phyloP scores from a whole-genome alignment of 1,284 basidiomycete species.

The Pascua guehoae region DNA sequence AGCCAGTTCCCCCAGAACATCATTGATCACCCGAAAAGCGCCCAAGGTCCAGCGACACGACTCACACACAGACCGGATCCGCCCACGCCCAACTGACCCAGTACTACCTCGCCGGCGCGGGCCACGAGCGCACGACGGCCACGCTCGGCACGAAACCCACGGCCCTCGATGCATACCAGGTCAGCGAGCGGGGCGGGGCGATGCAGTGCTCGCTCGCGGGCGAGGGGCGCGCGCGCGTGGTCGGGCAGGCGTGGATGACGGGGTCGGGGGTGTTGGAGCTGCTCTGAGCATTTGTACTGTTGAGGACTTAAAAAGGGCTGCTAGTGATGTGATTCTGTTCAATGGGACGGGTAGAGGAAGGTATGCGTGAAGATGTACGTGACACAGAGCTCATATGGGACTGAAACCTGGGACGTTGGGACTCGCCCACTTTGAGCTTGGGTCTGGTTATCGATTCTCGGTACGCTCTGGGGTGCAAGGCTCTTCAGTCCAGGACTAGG shows the following conservation, averaged over 20 bases:
- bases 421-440: no score
- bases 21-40: background rate
- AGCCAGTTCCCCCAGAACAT: background rate
- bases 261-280: background rate
- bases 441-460: no score
- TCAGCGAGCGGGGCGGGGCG: slow-evolving; percentile 11
- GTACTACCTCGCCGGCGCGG: slow-evolving; percentile 28
- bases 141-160: background rate
- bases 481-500: no score
- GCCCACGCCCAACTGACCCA: slow-evolving; percentile 35
- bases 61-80: slow-evolving; percentile 27
- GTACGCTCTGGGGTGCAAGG: no score
- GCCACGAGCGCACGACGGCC: background rate
- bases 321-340: no score
- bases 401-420: no score
- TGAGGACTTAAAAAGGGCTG: no score
- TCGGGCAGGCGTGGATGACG: slow-evolving; percentile 6
- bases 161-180: slow-evolving; percentile 13
- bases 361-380: no score
- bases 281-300: no score
- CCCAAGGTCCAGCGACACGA: background rate
- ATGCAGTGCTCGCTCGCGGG: slow-evolving; percentile 7
- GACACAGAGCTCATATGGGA: no score
- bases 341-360: no score
- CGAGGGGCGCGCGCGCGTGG: slow-evolving; percentile 8